Evolutionary conservation across 2,329 filamentous ascomycete genomes (phyloP), one percentile per base, ranked within the genome.

Genomic region (Monosporascus sp.): DNA sequence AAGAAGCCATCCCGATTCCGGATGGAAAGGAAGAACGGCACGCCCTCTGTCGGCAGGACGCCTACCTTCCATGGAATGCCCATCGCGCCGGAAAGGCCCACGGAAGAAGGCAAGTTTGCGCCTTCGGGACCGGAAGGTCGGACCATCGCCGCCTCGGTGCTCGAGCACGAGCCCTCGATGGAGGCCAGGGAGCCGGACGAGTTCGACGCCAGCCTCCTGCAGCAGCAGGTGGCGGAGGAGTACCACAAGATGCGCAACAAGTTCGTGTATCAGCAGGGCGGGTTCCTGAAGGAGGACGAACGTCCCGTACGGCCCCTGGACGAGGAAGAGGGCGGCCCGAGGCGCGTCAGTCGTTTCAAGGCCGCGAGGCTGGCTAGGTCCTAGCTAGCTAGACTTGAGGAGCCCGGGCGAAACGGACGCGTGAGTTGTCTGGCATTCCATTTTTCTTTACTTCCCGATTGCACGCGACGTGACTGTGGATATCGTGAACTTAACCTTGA

Each of bases 181-280:
- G 59, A 60, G 26, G 59, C 67, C 7, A 64, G 57, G 43, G 70
- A 72, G 55, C 82, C 83, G 0, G 82, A 88, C 60, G 86, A 89
- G 59, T 76, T 93, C 40, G 88, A 96, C 61, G 82, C 88, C 5
- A 78, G 84, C 20, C 74, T 92, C 31, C 76, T 93, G 49, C 81
- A 88, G 51, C 85, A 89, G 57, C 88, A 96, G 68, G 85, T 96
- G 15, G 86, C 89, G 7, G 82, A 84, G 38, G 89, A 95, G 65
- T 96, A 96, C 69, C 88, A 96, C 68, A 85, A 83, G 45, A 78
- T 89, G 69, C 87, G 93, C 20, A 96, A 92, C 67, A 83, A 82
- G 63, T 86, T 95, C 71, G 91, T 97, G 51, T 84, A 91, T 60
- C 81, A 85, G 61, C 84, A 94, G 62, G 91, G 91, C 50, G 91